A percentile compares a stretch with the other conserved stretches of the same genome.
phyloP scores from a whole-genome alignment of 2,329 filamentous ascomycete genomes.

The Fusarium lyarnte region DNA sequence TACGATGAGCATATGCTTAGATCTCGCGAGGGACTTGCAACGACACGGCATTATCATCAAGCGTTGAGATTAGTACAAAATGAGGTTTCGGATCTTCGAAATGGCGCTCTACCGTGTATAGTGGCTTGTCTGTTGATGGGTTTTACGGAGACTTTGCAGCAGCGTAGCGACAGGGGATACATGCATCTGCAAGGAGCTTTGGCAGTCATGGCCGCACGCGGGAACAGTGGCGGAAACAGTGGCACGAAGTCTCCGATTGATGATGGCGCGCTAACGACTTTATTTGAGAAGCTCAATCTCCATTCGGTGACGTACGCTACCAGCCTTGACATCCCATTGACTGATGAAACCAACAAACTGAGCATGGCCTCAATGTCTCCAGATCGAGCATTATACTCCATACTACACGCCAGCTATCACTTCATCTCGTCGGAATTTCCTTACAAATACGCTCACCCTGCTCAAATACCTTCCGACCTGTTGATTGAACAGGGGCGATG shows the following conservation, averaged over 20 bases:
- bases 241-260: not conserved
- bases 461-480: not conserved
- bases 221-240: fast-evolving
- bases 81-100: not conserved
- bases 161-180: conserved; percentile 15
- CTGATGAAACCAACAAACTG: no score
- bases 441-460: conserved; percentile 6
- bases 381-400: not conserved
- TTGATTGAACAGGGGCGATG: conserved; percentile 18
- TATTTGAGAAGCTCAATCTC: conserved; percentile 24
- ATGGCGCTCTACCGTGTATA: not conserved
- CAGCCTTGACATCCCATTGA: not conserved
- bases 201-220: not conserved
- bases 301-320: conserved; percentile 20
- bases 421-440: not conserved
- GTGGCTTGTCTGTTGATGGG: conserved; percentile 19
- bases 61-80: conserved; percentile 6
- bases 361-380: not conserved
- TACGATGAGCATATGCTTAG: conserved; percentile 20
- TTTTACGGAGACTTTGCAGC: conserved; percentile 5
- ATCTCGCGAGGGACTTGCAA: not conserved
- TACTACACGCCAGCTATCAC: conserved; percentile 11
- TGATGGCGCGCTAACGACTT: not conserved
- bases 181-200: conserved; percentile 19
- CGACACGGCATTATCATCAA: not conserved